Conservation (phyloP, 2,329 filamentous ascomycete species). For the Ilyonectria sp. region DNA sequence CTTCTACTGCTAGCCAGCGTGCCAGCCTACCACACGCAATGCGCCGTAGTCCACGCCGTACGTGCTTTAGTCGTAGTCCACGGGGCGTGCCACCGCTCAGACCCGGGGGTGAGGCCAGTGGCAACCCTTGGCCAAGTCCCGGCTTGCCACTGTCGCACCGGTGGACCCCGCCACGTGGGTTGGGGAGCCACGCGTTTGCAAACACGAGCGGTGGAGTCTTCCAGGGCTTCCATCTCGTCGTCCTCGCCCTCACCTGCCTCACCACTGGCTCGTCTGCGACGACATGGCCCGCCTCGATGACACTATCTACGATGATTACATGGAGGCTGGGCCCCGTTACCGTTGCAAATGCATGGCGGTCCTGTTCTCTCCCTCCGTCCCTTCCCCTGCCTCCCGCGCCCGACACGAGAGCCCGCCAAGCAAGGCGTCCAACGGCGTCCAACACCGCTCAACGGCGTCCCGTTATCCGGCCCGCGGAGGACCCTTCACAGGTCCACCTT, state of each 20-base stretch:
- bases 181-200: conserved; percentile 45
- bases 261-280: conserved; percentile 12
- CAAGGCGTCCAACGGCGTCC: conserved; percentile 2
- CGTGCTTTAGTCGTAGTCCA: background rate
- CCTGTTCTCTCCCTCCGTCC: conserved; percentile 4
- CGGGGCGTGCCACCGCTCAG: background rate
- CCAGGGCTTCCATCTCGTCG: no score
- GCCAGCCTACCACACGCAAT: conserved; percentile 13
- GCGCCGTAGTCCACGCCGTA: background rate
- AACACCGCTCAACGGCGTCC: background rate
- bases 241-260: no score
- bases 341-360: conserved; percentile 2
- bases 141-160: conserved; percentile 29
- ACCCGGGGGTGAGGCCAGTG: conserved; percentile 39
- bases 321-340: conserved; percentile 10
- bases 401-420: conserved; percentile 13
- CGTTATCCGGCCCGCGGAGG: conserved; percentile 13
- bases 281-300: conserved; percentile 22
- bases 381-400: conserved; percentile 4
- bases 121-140: conserved; percentile 23
- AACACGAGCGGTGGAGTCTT: conserved; percentile 43
- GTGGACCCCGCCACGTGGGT: conserved; percentile 50
- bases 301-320: conserved; percentile 16
- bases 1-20: background rate
- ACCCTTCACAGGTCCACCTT: conserved; percentile 31